phyloP scores from a whole-genome alignment of 2,329 filamentous ascomycete genomes.

The Microsporum ferrugineum region DNA sequence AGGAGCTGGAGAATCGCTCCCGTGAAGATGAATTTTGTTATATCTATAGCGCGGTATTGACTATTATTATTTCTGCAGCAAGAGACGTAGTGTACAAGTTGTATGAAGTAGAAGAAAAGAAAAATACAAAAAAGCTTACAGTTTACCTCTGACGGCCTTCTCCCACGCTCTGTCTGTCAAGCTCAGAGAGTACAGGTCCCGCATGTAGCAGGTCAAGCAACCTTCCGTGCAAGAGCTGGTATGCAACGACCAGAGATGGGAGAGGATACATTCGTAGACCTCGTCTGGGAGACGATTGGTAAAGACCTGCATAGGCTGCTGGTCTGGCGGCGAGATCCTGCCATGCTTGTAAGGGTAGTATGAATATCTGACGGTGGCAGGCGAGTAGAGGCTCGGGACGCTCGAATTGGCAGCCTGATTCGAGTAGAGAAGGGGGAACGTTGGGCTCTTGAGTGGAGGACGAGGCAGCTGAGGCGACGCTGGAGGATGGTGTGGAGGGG shows the following conservation, averaged over 20 bases:
- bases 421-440: slow-evolving; percentile 14
- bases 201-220: slow-evolving; percentile 44
- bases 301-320: slow-evolving; percentile 20
- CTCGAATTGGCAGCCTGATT: slow-evolving; percentile 29
- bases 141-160: slow-evolving; percentile 37
- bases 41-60: slow-evolving; percentile 32
- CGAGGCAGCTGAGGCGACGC: slow-evolving; percentile 16
- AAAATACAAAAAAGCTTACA: slow-evolving; percentile 33
- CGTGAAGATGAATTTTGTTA: slow-evolving; percentile 38
- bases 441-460: slow-evolving; percentile 20
- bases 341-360: slow-evolving; percentile 29
- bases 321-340: slow-evolving; percentile 4
- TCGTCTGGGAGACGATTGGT: slow-evolving; percentile 42
- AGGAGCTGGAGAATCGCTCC: slow-evolving; percentile 36
- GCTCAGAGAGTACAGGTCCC: slow-evolving; percentile 43
- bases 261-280: slow-evolving; percentile 45
- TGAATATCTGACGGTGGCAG: slow-evolving; percentile 25
- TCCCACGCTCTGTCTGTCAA: slow-evolving; percentile 48
- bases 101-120: not conserved
- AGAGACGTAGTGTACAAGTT: not conserved
- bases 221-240: slow-evolving; percentile 28
- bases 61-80: not conserved
- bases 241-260: slow-evolving; percentile 40
- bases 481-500: slow-evolving; percentile 17
- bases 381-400: slow-evolving; percentile 29